Evolutionary conservation across 805 yeast species (phyloP), one percentile per base, ranked within the genome.

Genomic region (Metschnikowia henanensis): DNA sequence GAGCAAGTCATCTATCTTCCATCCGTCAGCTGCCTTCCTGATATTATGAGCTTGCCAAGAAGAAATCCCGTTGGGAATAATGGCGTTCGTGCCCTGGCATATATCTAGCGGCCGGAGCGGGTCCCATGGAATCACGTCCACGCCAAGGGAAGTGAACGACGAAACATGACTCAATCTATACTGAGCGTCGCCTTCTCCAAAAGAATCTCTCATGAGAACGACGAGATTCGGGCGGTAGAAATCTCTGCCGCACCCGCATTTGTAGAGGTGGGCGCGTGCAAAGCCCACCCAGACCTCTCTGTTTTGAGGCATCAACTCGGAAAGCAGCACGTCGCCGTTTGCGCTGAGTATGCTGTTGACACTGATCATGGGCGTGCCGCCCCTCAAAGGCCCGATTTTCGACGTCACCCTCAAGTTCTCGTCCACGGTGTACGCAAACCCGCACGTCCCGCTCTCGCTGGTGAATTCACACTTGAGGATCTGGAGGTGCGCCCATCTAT

Each of bases 221-320:
- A 69, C 63, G 45, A 75, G 50, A 39, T 69, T 66, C 3, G 80
- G 79, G 41, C 80, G 61, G 50, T 75, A 73, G 53, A 72, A 62
- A 17, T 62, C 61, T 16, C 52, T 55, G 10, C 76, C 74, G 57
- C 79, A 75, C 0, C 76, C 75, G 56, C 79, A 74, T 12, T 59
- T 47, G 40, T 61, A 59, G 17, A 73, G 46, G 48, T 71, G 76
- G 4, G 76, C 68, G 47, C 76, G 64, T 2, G 73, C 74, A 55
- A 75, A 72, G 0, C 76, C 77, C 22, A 73, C 58, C 73, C 77
- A 76, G 40, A 76, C 58, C 47, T 73, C 75, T 31, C 72, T 53
- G 18, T 58, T 60, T 20, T 47, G 43, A 1, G 64, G 50, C 16
- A 64, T 49, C 18, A 35, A n/a, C 23, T 37, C 9, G 19, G 32